Conservation (phyloP, 2,329 filamentous ascomycete species). For the Podosphaera leucotricha region DNA sequence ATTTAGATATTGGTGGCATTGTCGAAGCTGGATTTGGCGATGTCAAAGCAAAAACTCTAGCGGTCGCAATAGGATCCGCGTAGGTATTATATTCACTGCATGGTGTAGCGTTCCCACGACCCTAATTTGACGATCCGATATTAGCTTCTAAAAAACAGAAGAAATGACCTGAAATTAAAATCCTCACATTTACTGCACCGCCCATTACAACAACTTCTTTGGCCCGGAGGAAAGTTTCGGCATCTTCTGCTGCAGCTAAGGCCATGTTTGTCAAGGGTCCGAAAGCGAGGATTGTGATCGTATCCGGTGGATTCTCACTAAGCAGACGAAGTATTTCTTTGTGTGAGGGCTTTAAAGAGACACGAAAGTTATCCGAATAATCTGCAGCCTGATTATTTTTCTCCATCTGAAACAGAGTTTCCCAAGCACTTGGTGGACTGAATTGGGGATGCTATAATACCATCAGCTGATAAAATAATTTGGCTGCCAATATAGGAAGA, state of each 20-base stretch:
- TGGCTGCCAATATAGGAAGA: conserved; percentile 3
- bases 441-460: conserved; percentile 41
- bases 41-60: conserved; percentile 54
- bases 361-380: conserved; percentile 38
- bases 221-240: conserved; percentile 66
- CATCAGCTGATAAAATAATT: conserved; percentile 4
- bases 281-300: conserved; percentile 71
- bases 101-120: neutral
- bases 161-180: conserved; percentile 15
- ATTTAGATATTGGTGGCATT: conserved; percentile 41
- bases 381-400: conserved; percentile 13
- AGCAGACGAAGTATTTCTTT: conserved; percentile 78
- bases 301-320: conserved; percentile 56
- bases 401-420: conserved; percentile 35
- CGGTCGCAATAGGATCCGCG: conserved; percentile 54
- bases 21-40: conserved; percentile 52
- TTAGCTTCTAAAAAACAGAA: conserved; percentile 21
- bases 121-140: neutral
- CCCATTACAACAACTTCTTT: conserved; percentile 95
- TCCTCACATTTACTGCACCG: conserved; percentile 43
- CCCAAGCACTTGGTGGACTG: conserved; percentile 51
- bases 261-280: conserved; percentile 90
- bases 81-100: neutral
- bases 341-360: conserved; percentile 51
- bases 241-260: conserved; percentile 65